These are phyloP conservation scores for Metarhizium rileyi DNA, from an alignment of 2,329 filamentous ascomycete genomes.

Conservation along the genomic window DNA sequence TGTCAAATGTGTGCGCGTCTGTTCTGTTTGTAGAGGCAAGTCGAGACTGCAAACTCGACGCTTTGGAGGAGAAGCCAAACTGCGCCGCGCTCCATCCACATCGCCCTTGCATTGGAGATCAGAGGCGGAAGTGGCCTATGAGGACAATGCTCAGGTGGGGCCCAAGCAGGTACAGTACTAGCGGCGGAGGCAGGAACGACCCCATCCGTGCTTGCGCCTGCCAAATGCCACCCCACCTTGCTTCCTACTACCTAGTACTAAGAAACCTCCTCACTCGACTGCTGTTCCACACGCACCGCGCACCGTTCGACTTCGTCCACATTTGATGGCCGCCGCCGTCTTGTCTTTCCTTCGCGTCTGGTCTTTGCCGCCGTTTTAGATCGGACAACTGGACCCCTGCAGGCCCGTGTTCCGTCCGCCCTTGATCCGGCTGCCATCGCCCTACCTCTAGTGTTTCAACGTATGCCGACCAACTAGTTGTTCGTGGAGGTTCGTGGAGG, in stretches of 20 bases:
- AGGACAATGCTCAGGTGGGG: no score
- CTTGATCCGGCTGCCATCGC: background rate
- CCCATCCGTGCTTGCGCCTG: no score
- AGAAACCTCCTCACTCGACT: background rate
- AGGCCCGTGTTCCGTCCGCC: background rate
- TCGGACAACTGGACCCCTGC: background rate
- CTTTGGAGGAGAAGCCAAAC: no score
- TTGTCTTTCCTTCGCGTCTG: background rate
- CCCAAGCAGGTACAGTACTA: no score
- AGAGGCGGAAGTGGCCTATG: no score
- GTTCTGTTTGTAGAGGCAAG: no score
- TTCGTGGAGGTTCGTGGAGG: background rate
- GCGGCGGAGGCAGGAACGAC: no score
- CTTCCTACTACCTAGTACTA: no score
- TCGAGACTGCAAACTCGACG: no score
- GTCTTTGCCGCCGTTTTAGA: background rate
- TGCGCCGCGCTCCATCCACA: no score
- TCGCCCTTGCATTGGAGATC: no score
- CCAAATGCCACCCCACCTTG: background rate
- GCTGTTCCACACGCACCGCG: background rate
- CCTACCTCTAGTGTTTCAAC: background rate
- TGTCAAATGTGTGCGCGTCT: no score
- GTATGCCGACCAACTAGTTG: background rate
- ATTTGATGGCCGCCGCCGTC: background rate
- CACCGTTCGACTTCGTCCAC: background rate